These are phyloP conservation scores for Aspergillus steynii DNA, from an alignment of 495 filamentous ascomycete species.

Conservation along the genomic window DNA sequence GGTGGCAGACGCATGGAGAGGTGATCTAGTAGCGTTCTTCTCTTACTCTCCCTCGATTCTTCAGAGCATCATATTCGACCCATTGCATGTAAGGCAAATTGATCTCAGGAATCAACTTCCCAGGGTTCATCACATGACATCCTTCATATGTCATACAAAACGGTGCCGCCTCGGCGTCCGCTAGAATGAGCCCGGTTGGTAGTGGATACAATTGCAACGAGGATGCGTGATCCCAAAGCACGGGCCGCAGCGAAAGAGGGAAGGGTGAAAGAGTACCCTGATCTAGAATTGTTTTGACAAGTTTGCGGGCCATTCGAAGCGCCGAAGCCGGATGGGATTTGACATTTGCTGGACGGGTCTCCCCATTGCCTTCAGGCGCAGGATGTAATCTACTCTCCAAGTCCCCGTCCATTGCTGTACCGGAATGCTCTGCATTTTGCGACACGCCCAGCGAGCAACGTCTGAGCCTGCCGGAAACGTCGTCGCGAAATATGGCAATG, in stretches of 20 bases:
- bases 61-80: constrained; percentile 78
- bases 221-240: constrained; percentile 82
- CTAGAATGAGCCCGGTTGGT: constrained; percentile 77
- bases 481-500: constrained; percentile 81
- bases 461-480: constrained; percentile 74
- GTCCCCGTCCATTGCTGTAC: constrained; percentile 23
- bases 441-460: constrained; percentile 66
- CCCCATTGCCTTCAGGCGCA: background rate
- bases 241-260: constrained; percentile 68
- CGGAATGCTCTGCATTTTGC: constrained; percentile 22
- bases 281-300: constrained; percentile 91
- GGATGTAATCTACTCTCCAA: constrained; percentile 9
- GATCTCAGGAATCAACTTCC: constrained; percentile 64
- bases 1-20: background rate
- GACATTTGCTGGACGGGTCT: constrained; percentile 10
- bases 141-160: constrained; percentile 91
- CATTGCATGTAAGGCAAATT: constrained; percentile 67
- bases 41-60: constrained; percentile 53
- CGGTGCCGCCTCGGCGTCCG: constrained; percentile 74
- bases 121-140: constrained; percentile 95
- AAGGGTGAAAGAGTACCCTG: constrained; percentile 89
- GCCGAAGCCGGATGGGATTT: constrained; percentile 42
- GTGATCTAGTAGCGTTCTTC: constrained; percentile 39
- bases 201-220: constrained; percentile 82
- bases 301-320: constrained; percentile 65